Evolutionary conservation across 169 alveolate species (phyloP), one percentile per base, ranked within the genome.

Genomic region (Amoebophrya sp.): DNA sequence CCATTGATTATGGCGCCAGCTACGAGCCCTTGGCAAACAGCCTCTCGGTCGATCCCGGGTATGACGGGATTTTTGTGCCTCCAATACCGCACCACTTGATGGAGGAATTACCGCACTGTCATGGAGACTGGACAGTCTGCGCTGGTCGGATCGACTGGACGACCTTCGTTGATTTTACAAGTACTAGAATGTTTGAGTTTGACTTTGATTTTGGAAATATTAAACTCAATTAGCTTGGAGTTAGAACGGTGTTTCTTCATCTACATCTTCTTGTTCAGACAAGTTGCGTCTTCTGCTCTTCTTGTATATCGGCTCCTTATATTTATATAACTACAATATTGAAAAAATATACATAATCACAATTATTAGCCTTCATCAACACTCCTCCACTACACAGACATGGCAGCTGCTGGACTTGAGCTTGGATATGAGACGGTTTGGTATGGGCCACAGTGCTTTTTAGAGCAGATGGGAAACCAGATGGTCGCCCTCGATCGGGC

Each of bases 1-100:
- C 91, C 24, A 89, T 89, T n/a, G 91, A 89, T 38, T 89, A 89
- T 38, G 91, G 91, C 54, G 91, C 91, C 0, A 40, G 76, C 65
- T 89, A 39, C 91, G 91, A 89, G 33, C 91, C 91, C 33, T 34
- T 89, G 53, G 91, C 91, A 33, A 40, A 89, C 65, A 23, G 40
- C n/a, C 76, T 89, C 53, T 23, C 40, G 10, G 41, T 41, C 38
- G 53, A 41, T 23, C 91, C 91, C 0, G 14, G 41, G 40, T 40
- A 89, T 24, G 91, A 89, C 53, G 91, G 91, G 3, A 41, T 89
- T 29, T 40, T 41, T 40, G 91, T 89, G 3, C 91, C 91, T 0
- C 91, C 91, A 1, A 89, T 89, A 0, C 91, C 91, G 14, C 91
- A 40, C 39, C 53, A 40, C 18, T 26, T 40, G 34, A 89, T 89